Conservation (phyloP, 1,284 basidiomycete genomes). For the Vanrija pseudolonga region DNA sequence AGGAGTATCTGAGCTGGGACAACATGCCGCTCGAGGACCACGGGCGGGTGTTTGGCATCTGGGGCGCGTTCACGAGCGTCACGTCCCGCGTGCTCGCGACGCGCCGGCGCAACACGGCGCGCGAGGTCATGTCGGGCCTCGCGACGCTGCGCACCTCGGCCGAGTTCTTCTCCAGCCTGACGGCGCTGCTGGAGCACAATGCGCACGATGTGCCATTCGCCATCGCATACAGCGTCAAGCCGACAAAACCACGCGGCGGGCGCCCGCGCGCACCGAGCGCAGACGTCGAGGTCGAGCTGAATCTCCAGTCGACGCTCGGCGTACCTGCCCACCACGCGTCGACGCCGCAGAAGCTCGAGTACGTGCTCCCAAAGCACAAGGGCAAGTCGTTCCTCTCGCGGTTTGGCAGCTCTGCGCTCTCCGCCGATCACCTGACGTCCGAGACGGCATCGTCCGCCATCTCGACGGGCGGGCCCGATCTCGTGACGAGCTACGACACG, state of each 20-base stretch:
- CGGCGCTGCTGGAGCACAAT: conserved; percentile 30
- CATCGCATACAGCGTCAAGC: conserved; percentile 31
- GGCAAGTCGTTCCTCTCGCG: too few relatives aligned
- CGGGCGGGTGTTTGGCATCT: conserved; percentile 25
- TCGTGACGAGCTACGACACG: not conserved
- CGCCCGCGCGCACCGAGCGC: too few relatives aligned
- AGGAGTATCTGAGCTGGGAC: conserved; percentile 36
- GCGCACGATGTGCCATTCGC: conserved; percentile 37
- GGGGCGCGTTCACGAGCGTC: conserved; percentile 27
- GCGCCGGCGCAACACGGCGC: conserved; percentile 21
- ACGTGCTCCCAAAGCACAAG: too few relatives aligned
- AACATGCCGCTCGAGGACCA: conserved; percentile 30
- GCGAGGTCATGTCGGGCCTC: conserved; percentile 30
- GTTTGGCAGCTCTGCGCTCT: too few relatives aligned
- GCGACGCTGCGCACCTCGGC: conserved; percentile 17
- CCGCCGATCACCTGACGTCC: not conserved
- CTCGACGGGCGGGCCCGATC: not conserved
- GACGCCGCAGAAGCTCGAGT: conserved; percentile 4
- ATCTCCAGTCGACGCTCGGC: conserved; percentile 17
- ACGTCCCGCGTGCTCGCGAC: conserved; percentile 30
- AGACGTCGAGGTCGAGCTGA: conserved; percentile 5
- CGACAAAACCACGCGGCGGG: too few relatives aligned
- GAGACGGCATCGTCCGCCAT: not conserved
- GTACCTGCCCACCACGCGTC: conserved; percentile 17
- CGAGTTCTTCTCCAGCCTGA: conserved; percentile 28